Evolutionary conservation across 805 yeast genomes (phyloP).

Genomic region (Suhomyces kilbournensis): DNA sequence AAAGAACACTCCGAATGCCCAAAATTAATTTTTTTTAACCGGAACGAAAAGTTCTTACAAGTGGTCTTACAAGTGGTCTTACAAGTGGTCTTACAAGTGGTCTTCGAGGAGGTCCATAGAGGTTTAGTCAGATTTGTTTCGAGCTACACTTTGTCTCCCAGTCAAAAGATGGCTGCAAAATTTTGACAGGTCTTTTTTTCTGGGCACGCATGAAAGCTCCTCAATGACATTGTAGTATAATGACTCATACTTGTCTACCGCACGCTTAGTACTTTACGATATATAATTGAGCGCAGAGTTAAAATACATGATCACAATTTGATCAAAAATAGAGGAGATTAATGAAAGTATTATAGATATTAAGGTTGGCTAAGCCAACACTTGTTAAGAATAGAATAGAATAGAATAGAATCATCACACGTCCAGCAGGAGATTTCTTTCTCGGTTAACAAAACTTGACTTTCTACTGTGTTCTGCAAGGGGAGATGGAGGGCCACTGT

Average conservation of each 20-base stretch:
- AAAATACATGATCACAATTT: not conserved
- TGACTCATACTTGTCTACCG: not conserved
- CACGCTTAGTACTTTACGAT: not conserved
- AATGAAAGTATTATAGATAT: not conserved
- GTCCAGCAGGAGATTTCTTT: not conserved
- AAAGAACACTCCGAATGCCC: no score
- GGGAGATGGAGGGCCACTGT: not conserved
- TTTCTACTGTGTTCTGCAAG: not conserved
- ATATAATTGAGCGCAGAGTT: not conserved
- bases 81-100: no score
- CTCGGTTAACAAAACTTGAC: not conserved
- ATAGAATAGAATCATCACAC: not conserved
- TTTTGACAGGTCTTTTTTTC: not conserved
- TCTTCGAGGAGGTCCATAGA: no score
- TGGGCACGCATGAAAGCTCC: not conserved
- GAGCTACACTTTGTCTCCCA: not conserved
- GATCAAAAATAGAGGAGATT: not conserved
- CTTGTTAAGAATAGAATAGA: not conserved
- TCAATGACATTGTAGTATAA: not conserved
- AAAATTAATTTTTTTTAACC: no score
- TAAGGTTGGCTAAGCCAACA: not conserved
- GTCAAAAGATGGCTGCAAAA: not conserved
- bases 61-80: no score
- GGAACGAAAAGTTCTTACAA: no score
- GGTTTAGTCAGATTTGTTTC: no score